Conservation (phyloP, 1,284 basidiomycete genomes). For the Chalciporus sp. region DNA sequence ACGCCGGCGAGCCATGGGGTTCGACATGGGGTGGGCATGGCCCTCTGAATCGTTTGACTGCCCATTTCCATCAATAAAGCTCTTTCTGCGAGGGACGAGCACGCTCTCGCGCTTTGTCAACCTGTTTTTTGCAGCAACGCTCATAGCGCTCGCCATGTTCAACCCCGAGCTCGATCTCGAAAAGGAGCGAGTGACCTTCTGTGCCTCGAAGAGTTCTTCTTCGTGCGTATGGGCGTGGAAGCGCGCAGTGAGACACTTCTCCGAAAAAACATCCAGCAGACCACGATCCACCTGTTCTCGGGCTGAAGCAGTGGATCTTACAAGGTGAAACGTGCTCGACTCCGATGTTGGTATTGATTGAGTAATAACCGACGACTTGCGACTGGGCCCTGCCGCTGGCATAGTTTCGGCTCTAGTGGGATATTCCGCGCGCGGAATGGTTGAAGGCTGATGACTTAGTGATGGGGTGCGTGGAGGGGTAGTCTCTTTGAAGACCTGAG, state of each 20-base stretch:
- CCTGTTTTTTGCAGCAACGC: constrained; percentile 55
- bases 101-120: constrained; percentile 69
- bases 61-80: constrained; percentile 38
- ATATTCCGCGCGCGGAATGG: constrained; percentile 12
- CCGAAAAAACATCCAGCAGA: constrained; percentile 69
- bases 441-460: constrained; percentile 2
- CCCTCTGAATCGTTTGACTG: constrained; percentile 22
- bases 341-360: constrained; percentile 55
- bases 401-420: constrained; percentile 17
- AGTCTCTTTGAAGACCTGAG: constrained; percentile 8
- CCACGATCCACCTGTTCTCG: constrained; percentile 70
- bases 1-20: constrained; percentile 33
- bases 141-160: constrained; percentile 54
- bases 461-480: constrained; percentile 10
- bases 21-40: constrained; percentile 16
- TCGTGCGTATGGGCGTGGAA: constrained; percentile 60
- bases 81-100: constrained; percentile 56
- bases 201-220: constrained; percentile 63
- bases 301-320: constrained; percentile 67
- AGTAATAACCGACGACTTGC: constrained; percentile 56
- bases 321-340: constrained; percentile 63
- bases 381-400: constrained; percentile 39
- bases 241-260: constrained; percentile 61
- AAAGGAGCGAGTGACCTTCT: constrained; percentile 46
- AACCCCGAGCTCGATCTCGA: constrained; percentile 50